Base-by-base conservation (phyloP, 805 yeast genomes). In the Barnettozyma pratensis region DNA sequence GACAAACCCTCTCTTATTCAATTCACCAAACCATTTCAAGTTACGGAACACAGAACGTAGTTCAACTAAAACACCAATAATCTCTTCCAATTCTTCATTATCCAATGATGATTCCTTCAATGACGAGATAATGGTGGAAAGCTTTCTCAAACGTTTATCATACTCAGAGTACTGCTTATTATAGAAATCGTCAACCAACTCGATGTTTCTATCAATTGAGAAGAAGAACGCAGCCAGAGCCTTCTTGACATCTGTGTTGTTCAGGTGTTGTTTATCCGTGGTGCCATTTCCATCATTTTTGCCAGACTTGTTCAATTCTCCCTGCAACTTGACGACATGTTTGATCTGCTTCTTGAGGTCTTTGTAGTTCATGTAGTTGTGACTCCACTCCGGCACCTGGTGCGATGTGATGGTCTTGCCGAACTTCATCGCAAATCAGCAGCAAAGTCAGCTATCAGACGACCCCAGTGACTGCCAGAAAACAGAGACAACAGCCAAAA, bases 301-400 rank as follows among this genome's bases (percentile, higher is more conserved):
- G 37, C 66, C 59, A 14, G 34, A 11, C 59, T 41, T 29, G 30
- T 42, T 42, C 5, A 67, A 57, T 29, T 64, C 66, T 40, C 66
- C 60, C 56, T 79, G 79, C 41, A 71, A 71, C 4, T 54, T 54
- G 32, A 74, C 77, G 27, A 87, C 77, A 39, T 73, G 75, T 64
- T 87, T 87, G 67, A 92, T 87, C 58, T 80, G 79, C 60, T 85
- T 83, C 70, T 92, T 92, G 56, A 92, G 73, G 43, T 76, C 80
- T 65, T 90, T 92, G 68, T 92, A 92, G 68, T 88, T 86, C 74
- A 92, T 78, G 61, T 92, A 92, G 59, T 76, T 77, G 49, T 79
- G 77, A 14, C 49, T 47, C 98, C 98, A 92, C 67, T 90, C 96
- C 4, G 97, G 97, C 49, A 91, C 89, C 72, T 90, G 96, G 67